A percentile compares a stretch with the other conserved stretches of the same genome.
phyloP scores from a whole-genome alignment of 192 early-diverging fungal species.

The Linnemannia zychae region DNA sequence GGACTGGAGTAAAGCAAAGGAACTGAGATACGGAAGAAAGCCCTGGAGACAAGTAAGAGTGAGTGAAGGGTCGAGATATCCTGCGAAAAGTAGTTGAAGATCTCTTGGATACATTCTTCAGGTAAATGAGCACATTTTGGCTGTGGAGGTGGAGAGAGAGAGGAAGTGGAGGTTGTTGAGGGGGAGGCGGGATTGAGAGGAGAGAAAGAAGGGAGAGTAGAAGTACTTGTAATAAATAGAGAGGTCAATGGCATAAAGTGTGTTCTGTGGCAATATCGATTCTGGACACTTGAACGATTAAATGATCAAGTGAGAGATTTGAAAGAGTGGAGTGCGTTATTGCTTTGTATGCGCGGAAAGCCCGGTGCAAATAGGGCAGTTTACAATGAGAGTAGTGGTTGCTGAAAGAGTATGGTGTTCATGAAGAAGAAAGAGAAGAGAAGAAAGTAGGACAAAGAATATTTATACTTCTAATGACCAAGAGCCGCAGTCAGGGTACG shows the following conservation, averaged over 20 bases:
- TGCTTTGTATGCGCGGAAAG: not conserved
- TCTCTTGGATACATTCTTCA: constrained; percentile 45
- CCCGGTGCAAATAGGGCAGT: not conserved
- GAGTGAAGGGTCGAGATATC: constrained; percentile 39
- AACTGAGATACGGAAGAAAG: constrained; percentile 49
- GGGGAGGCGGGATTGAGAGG: not conserved
- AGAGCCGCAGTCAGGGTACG: not conserved
- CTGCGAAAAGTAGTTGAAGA: constrained; percentile 29
- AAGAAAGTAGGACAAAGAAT: not conserved
- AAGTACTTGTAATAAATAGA: not conserved
- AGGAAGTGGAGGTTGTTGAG: not conserved
- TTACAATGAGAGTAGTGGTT: not conserved
- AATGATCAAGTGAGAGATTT: not conserved
- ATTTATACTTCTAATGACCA: not conserved
- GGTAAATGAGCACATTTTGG: constrained; percentile 25
- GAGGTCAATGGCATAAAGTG: constrained; percentile 14
- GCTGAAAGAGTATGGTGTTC: constrained; percentile 6
- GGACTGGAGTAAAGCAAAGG: constrained; percentile 45
- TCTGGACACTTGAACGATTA: not conserved
- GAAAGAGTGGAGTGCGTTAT: not conserved
- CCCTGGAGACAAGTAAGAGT: constrained; percentile 31
- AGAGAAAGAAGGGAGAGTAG: not conserved
- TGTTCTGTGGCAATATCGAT: not conserved
- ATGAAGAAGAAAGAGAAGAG: not conserved
- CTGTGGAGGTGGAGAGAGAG: no score